phyloP scores from a whole-genome alignment of 371 early-diverging fungal species.

The Mortierella sp. region DNA sequence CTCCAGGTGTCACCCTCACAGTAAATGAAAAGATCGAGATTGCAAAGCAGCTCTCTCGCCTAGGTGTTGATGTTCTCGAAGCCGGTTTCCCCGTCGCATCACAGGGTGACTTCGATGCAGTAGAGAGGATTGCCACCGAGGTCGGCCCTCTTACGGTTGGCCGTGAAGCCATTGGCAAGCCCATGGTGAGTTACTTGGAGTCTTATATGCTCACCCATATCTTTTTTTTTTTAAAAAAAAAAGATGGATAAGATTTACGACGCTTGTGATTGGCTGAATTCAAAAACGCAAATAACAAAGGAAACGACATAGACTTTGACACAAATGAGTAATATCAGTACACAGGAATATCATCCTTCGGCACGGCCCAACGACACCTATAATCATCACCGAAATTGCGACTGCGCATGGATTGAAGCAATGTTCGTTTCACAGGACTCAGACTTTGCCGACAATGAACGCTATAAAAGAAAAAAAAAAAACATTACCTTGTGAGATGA shows the following conservation, averaged over 20 bases:
- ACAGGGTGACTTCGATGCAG: constrained; percentile 95
- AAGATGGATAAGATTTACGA: constrained; percentile 23
- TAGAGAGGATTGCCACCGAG: constrained; percentile 91
- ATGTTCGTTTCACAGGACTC: background rate
- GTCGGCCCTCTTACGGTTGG: constrained; percentile 89
- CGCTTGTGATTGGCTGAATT: constrained; percentile 20
- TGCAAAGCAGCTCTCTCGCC: constrained; percentile 88
- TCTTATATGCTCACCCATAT: background rate
- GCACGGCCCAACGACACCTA: background rate
- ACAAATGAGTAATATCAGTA: constrained; percentile 38
- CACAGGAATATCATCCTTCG: background rate
- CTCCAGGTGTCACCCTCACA: constrained; percentile 95
- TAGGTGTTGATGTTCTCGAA: constrained; percentile 96
- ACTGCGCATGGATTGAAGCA: background rate
- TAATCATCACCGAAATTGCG: background rate
- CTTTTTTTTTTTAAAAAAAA: background rate
- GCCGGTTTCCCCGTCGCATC: constrained; percentile 96
- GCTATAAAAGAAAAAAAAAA: no score
- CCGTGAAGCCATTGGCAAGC: constrained; percentile 83
- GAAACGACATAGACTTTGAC: background rate
- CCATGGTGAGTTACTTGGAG: constrained; percentile 74
- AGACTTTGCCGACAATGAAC: no score
- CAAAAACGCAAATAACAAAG: background rate
- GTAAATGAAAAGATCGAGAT: constrained; percentile 94
- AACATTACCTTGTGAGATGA: no score